Base-by-base conservation (phyloP, 2,329 filamentous ascomycete genomes). In the Alternaria brassicae region DNA sequence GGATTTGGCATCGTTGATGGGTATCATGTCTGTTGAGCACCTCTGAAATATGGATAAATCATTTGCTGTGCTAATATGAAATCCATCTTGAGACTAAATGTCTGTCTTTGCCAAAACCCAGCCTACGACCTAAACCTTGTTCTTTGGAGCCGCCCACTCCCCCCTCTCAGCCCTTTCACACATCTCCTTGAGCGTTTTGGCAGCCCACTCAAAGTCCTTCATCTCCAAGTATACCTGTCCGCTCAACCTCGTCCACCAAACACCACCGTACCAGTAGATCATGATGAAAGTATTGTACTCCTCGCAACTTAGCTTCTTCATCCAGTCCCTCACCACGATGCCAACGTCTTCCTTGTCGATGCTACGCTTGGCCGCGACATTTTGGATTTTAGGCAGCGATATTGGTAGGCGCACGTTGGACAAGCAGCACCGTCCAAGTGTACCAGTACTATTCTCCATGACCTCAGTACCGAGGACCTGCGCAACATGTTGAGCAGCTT, bases 141-240 rank as follows among this genome's bases (percentile, higher is more conserved):
- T 59, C 47, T 54, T 58, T 17, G 27, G 32, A 8, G 21, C 53
- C 15, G 54, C 48, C 71, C 72, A 77, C 58, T 84, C 83, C 5
- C 80, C 81, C 45, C 76, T 78, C 41, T 78, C 79, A 30, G 85
- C 83, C 65, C 83, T 78, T 40, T 81, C 80, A 69, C 84, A 88
- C 5, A 91, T 66, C 32, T 81, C 79, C 72, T 85, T 84, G 69
- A 95, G 75, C 8, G 84, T 80, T 50, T 81, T 72, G 0, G 83
- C 91, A 4, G 85, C 84, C 85, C 86, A 91, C 73, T 89, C 86
- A 72, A 95, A 97, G 76, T 97, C 93, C 12, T 83, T 82, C 64
- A 89, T 74, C 25, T 92, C 91, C n/a, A 97, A 78, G 74, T 95
- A 98, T 0, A 95, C 85, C 81, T 97, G 93, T 13, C 86, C 91